These are phyloP conservation scores for Hericium rajendrae DNA, from an alignment of 768 basidiomycete genomes.

Conservation along the genomic window DNA sequence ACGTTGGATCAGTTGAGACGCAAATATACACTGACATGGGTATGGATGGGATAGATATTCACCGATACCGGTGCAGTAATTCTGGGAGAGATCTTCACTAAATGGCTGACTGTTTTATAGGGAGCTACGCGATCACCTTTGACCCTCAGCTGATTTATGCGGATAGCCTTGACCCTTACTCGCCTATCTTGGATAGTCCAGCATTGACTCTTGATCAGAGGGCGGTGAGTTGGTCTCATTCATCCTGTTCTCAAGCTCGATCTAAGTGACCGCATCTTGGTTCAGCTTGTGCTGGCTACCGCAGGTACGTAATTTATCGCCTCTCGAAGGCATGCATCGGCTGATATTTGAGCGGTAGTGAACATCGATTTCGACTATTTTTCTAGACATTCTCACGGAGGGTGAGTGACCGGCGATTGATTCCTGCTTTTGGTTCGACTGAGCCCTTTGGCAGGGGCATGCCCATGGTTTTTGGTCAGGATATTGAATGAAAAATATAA, in stretches of 20 bases:
- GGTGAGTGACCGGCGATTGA: conserved; percentile 21
- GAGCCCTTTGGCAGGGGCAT: conserved; percentile 20
- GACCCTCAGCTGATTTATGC: conserved; percentile 17
- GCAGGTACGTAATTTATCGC: conserved; percentile 34
- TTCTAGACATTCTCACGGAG: conserved; percentile 61
- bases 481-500: not conserved
- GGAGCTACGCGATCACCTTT: conserved; percentile 61
- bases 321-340: conserved; percentile 1
- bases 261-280: conserved; percentile 9
- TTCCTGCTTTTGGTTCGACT: too few relatives aligned
- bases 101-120: conserved; percentile 18
- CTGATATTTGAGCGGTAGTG: conserved; percentile 26
- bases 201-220: conserved; percentile 44
- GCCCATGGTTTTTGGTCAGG: conserved; percentile 13
- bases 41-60: not conserved
- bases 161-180: conserved; percentile 9
- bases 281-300: conserved; percentile 49
- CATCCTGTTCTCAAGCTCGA: conserved; percentile 13
- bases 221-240: conserved; percentile 40
- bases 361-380: conserved; percentile 87
- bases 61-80: not conserved
- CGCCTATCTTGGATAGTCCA: conserved; percentile 7
- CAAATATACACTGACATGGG: conserved; percentile 83
- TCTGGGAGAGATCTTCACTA: not conserved
- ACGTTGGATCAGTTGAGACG: not conserved